Evolutionary conservation across 148 eudicot genomes (phyloP).

Genomic region (Fallopia convolvulus): DNA sequence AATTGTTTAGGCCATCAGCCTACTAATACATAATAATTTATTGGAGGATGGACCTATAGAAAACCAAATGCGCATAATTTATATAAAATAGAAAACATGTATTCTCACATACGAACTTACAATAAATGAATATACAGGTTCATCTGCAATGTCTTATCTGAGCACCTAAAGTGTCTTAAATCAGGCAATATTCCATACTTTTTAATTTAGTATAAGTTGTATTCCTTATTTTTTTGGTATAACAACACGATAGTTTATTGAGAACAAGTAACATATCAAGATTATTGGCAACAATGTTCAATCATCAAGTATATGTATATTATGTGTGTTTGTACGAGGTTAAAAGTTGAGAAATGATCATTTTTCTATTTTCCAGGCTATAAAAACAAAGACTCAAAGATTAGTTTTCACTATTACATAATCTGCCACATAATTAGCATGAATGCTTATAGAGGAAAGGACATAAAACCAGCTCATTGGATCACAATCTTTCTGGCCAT

Average conservation of each 20-base stretch:
- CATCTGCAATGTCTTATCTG: not conserved
- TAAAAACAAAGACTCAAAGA: not conserved
- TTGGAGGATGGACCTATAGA: not conserved
- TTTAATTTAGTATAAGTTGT: too few relatives aligned
- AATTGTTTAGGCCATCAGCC: not conserved
- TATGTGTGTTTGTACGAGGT: conserved; percentile 15
- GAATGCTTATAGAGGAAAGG: conserved; percentile 25
- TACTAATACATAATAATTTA: not conserved
- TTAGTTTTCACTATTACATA: not conserved
- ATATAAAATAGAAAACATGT: not conserved
- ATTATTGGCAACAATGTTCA: conserved; percentile 20
- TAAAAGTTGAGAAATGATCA: conserved; percentile 7
- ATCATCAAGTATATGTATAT: conserved; percentile 30
- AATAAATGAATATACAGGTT: not conserved
- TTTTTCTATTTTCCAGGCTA: conserved; percentile 14
- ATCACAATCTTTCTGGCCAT: conserved; percentile 31
- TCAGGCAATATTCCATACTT: not conserved
- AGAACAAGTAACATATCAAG: not conserved
- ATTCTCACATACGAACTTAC: not conserved
- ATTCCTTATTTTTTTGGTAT: too few relatives aligned
- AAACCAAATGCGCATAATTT: not conserved
- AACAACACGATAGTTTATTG: not conserved
- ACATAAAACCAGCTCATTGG: conserved; percentile 26
- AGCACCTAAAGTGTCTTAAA: not conserved
- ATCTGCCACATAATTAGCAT: not conserved